These are phyloP conservation scores for Malus fusca DNA, from an alignment of 306 rosid genomes.

Conservation along the genomic window DNA sequence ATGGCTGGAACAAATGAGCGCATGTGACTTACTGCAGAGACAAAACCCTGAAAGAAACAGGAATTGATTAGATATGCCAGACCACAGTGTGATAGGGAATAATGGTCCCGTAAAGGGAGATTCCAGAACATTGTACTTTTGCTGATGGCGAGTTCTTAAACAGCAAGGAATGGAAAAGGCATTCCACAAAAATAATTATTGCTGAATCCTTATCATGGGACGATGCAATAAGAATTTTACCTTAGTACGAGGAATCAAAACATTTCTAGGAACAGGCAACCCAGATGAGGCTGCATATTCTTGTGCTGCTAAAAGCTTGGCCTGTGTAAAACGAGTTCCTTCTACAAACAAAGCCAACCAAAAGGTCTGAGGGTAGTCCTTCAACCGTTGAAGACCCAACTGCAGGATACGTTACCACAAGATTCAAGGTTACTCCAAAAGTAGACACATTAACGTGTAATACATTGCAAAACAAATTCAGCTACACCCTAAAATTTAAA, in stretches of 20 bases:
- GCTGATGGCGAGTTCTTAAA: background rate
- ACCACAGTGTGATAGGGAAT: background rate
- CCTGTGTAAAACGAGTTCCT: slow-evolving; percentile 90
- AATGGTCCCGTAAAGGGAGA: background rate
- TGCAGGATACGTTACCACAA: slow-evolving; percentile 36
- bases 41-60: slow-evolving; percentile 69
- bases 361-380: slow-evolving; percentile 82
- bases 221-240: slow-evolving; percentile 23
- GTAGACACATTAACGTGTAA: background rate
- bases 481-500: background rate
- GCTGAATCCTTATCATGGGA: background rate
- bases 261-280: slow-evolving; percentile 72
- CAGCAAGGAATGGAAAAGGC: background rate
- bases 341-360: slow-evolving; percentile 97
- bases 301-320: slow-evolving; percentile 83
- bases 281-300: slow-evolving; percentile 73
- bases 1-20: slow-evolving; percentile 84
- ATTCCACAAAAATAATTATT: background rate
- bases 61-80: background rate
- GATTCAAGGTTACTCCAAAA: slow-evolving; percentile 14
- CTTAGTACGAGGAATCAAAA: slow-evolving; percentile 96
- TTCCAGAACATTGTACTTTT: background rate
- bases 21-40: slow-evolving; percentile 68
- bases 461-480: background rate
- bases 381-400: slow-evolving; percentile 67